These are phyloP conservation scores for Neurospora sp. DNA, from an alignment of 495 filamentous ascomycete species.

Conservation along the genomic window DNA sequence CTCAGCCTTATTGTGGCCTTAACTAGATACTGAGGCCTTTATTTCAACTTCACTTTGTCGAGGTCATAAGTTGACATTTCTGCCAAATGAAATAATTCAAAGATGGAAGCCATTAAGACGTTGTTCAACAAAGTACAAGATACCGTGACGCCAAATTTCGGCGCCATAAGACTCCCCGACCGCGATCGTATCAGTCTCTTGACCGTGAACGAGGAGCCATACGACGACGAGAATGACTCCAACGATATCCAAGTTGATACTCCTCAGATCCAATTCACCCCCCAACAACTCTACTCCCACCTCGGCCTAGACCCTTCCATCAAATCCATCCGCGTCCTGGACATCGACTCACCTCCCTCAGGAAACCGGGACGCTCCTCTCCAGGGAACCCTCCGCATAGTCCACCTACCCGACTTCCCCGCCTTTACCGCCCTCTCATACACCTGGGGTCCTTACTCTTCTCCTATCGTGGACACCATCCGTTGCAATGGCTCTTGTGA, in stretches of 20 bases:
- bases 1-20: neutral
- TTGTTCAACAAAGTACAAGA: neutral
- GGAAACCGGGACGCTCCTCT: neutral
- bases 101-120: neutral
- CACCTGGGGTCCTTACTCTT: constrained; percentile 7
- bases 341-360: constrained; percentile 1
- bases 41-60: neutral
- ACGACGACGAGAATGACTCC: neutral
- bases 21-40: neutral
- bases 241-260: neutral
- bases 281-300: neutral
- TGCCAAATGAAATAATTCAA: neutral
- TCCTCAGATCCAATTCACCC: neutral
- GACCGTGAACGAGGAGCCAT: neutral
- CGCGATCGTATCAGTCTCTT: neutral
- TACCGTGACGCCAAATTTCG: neutral
- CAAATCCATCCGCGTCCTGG: constrained; percentile 3
- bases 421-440: constrained; percentile 12
- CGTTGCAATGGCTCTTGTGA: neutral
- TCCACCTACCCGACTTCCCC: constrained; percentile 4
- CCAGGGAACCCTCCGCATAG: neutral
- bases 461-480: neutral
- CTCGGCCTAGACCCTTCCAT: neutral
- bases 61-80: neutral
- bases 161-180: neutral